A percentile compares a stretch with the other conserved stretches of the same genome.
These are phyloP conservation scores for Fulvia fulva DNA, from an alignment of 2,329 filamentous ascomycete species.

Conservation along the genomic window DNA sequence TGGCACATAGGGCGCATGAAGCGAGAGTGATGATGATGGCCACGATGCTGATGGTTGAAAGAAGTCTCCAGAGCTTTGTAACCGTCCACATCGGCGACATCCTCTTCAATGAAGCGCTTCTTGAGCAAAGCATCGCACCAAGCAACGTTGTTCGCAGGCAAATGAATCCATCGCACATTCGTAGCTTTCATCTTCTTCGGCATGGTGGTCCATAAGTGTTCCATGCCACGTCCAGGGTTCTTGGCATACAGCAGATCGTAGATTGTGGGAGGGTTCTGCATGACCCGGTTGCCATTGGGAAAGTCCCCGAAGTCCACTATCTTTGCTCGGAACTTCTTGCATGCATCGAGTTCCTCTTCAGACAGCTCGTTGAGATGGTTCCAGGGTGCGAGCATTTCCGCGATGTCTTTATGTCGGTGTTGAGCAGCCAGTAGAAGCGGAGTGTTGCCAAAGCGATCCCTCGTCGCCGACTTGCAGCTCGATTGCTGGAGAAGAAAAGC, in stretches of 20 bases:
- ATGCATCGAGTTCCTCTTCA: constrained; percentile 21
- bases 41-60: constrained; percentile 60
- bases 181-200: constrained; percentile 40
- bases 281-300: constrained; percentile 26
- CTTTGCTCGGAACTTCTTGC: constrained; percentile 18
- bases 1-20: constrained; percentile 58
- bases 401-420: constrained; percentile 40
- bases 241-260: constrained; percentile 23
- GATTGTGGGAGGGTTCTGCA: constrained; percentile 16
- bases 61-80: constrained; percentile 61
- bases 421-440: constrained; percentile 41
- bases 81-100: constrained; percentile 58
- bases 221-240: constrained; percentile 13
- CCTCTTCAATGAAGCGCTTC: constrained; percentile 62
- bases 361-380: constrained; percentile 30
- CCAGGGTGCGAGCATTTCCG: constrained; percentile 40
- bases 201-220: constrained; percentile 30
- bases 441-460: constrained; percentile 44
- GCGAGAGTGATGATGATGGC: constrained; percentile 55
- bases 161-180: constrained; percentile 44
- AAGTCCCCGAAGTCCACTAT: constrained; percentile 28
- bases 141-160: constrained; percentile 50
- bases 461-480: constrained; percentile 33
- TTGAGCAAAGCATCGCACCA: constrained; percentile 63
- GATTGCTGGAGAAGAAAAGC: constrained; percentile 18